Conservation (phyloP, 73 alveolate species). For the Uronychia setigera region DNA sequence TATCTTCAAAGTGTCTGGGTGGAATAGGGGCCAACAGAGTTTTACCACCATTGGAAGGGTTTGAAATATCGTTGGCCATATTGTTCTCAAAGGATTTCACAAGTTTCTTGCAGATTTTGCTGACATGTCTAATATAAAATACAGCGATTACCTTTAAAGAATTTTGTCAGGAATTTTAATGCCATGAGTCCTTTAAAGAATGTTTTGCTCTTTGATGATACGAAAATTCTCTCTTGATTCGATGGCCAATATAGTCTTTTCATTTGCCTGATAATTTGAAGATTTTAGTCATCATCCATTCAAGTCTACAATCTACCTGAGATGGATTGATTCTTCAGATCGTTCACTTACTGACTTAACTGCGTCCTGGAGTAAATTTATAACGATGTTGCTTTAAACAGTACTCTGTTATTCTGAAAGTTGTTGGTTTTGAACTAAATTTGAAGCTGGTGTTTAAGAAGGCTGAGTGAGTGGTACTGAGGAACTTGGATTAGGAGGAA, state of each 20-base stretch:
- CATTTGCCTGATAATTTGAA: background rate
- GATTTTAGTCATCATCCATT: background rate
- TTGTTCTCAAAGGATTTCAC: background rate
- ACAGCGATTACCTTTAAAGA: background rate
- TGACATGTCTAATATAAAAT: background rate
- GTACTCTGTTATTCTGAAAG: background rate
- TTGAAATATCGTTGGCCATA: background rate
- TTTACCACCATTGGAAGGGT: background rate
- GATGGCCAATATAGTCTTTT: background rate
- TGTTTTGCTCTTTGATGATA: background rate
- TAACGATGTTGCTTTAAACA: background rate
- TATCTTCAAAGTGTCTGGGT: background rate
- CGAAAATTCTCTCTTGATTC: background rate
- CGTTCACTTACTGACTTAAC: background rate
- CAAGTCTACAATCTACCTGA: background rate
- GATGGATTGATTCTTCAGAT: background rate
- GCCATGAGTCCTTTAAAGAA: background rate
- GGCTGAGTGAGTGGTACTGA: too few species aligned
- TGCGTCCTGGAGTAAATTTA: background rate
- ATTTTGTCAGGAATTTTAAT: background rate
- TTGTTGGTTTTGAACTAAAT: too few species aligned
- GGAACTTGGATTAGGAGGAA: too few species aligned
- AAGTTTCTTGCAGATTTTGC: background rate
- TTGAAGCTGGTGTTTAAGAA: background rate
- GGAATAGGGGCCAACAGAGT: background rate